These are phyloP conservation scores for Trichoderma semiorbis DNA, from an alignment of 2,329 filamentous ascomycete species.

Conservation along the genomic window DNA sequence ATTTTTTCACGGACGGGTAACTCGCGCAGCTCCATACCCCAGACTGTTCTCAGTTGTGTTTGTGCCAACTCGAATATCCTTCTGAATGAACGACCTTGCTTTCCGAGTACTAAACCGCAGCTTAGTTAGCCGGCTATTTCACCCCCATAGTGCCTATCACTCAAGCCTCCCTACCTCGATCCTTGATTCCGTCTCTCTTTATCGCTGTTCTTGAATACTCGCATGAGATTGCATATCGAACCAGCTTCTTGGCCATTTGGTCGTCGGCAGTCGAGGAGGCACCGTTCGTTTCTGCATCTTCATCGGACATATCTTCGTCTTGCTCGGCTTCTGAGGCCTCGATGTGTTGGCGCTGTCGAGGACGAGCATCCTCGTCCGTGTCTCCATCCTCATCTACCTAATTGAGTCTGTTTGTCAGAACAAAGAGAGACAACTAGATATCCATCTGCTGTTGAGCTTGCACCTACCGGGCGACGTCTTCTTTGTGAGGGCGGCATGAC, in stretches of 20 bases:
- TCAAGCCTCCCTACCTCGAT: conserved; percentile 48
- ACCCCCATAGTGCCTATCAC: neutral
- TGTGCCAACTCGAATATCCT: conserved; percentile 76
- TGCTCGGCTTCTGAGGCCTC: conserved; percentile 34
- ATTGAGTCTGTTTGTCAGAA: neutral
- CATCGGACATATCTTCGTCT: conserved; percentile 37
- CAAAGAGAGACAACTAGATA: neutral
- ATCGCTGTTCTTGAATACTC: conserved; percentile 61
- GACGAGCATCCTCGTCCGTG: conserved; percentile 32
- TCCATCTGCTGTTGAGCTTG: neutral
- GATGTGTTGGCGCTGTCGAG: conserved; percentile 31
- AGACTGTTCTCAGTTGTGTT: conserved; percentile 62
- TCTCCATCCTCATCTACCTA: conserved; percentile 32
- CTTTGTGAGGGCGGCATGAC: conserved; percentile 34
- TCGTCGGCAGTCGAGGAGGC: conserved; percentile 41
- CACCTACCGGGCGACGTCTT: conserved; percentile 32
- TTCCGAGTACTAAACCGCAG: conserved; percentile 61
- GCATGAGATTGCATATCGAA: conserved; percentile 65
- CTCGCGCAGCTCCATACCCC: conserved; percentile 92
- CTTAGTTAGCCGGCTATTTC: neutral
- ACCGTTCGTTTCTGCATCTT: conserved; percentile 23
- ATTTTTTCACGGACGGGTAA: conserved; percentile 77
- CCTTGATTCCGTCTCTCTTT: conserved; percentile 58
- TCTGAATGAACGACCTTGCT: conserved; percentile 68
- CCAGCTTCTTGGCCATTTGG: conserved; percentile 61